Evolutionary conservation across 2,329 filamentous ascomycete genomes (phyloP).

Genomic region (Paramyrothecium roridum): DNA sequence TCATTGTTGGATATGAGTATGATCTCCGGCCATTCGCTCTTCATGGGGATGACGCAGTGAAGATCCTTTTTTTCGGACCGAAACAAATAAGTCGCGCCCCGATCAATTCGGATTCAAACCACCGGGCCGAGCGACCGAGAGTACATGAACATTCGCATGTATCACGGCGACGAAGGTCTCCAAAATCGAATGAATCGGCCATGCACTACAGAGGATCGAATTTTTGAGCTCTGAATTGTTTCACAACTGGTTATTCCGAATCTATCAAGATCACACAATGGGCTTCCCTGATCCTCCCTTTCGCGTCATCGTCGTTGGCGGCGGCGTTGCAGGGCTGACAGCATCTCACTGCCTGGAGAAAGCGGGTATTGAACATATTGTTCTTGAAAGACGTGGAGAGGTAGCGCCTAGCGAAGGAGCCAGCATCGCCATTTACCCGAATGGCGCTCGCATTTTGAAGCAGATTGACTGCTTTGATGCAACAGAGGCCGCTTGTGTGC

Average conservation of each 20-base stretch:
- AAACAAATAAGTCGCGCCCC: no score
- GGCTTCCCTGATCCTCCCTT: not conserved
- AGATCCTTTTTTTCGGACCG: no score
- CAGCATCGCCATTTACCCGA: conserved; percentile 19
- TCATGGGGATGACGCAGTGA: no score
- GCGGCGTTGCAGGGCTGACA: conserved; percentile 30
- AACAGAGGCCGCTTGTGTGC: conserved; percentile 1
- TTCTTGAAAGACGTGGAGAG: conserved; percentile 18
- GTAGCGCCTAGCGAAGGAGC: conserved; percentile 14
- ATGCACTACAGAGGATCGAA: no score
- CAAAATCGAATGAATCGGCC: not conserved
- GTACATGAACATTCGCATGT: not conserved
- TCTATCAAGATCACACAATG: no score
- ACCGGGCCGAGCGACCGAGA: not conserved
- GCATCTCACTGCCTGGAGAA: conserved; percentile 21
- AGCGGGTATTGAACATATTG: conserved; percentile 22
- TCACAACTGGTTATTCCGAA: no score
- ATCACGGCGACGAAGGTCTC: not conserved
- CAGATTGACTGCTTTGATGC: conserved; percentile 16
- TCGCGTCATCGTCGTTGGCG: conserved; percentile 20
- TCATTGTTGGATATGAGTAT: no score
- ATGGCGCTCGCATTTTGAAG: conserved; percentile 19
- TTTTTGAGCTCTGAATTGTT: not conserved
- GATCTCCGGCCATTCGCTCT: no score
- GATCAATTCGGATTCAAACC: no score